Evolutionary conservation across 2,329 filamentous ascomycete genomes (phyloP).

Genomic region (Zymoseptoria brevis): DNA sequence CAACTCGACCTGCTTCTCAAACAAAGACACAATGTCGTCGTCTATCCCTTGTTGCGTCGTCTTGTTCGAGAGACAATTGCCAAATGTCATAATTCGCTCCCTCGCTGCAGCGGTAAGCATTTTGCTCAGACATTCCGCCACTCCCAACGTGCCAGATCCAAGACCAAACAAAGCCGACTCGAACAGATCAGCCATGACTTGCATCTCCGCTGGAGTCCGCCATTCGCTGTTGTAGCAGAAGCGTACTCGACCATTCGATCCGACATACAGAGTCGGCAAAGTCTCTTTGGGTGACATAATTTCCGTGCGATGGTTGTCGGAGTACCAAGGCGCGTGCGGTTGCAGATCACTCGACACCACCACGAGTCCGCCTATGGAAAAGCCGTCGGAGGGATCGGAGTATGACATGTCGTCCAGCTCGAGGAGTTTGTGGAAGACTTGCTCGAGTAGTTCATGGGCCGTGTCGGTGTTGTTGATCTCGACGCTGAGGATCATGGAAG

Average conservation of each 20-base stretch:
- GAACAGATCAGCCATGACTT: constrained; percentile 1
- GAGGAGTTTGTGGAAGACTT: constrained; percentile 4
- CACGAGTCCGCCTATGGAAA: constrained; percentile 2
- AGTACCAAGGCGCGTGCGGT: not conserved
- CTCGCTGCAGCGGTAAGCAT: not conserved
- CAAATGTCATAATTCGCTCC: not conserved
- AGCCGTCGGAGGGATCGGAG: constrained; percentile 2
- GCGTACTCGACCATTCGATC: not conserved
- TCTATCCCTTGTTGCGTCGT: not conserved
- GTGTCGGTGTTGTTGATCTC: not conserved
- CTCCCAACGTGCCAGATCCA: not conserved
- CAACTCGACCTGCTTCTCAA: not conserved
- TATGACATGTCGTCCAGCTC: constrained; percentile 4
- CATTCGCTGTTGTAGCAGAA: constrained; percentile 4
- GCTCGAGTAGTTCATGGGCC: not conserved
- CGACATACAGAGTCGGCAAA: constrained; percentile 1
- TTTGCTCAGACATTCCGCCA: not conserved
- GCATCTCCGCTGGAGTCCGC: constrained; percentile 1
- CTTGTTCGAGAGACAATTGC: not conserved
- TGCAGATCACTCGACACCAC: constrained; percentile 1
- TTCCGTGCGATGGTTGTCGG: not conserved
- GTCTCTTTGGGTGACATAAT: constrained; percentile 4
- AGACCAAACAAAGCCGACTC: not conserved
- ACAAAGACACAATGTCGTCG: constrained; percentile 1
- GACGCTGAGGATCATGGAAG: constrained; percentile 1